These are phyloP conservation scores for Fusarium irregulare DNA, from an alignment of 2,329 filamentous ascomycete species.

Conservation along the genomic window DNA sequence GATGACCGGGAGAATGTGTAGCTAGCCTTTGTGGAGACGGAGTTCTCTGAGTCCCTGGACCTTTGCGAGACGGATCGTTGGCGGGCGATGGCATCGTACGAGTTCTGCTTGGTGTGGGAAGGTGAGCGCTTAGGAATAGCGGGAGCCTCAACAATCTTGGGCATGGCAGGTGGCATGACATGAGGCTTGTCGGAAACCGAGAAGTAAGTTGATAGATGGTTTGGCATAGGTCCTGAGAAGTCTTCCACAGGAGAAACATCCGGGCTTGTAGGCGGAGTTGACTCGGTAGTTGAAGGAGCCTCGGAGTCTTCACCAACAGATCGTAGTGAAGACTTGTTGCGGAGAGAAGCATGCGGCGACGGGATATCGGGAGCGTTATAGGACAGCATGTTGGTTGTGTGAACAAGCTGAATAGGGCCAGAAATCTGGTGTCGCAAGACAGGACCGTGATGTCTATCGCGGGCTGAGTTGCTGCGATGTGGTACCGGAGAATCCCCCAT, in stretches of 20 bases:
- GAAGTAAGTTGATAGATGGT: slow-evolving; percentile 76
- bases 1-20: slow-evolving; percentile 68
- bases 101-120: slow-evolving; percentile 88
- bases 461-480: slow-evolving; percentile 62
- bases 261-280: slow-evolving; percentile 75
- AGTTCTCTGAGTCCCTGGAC: slow-evolving; percentile 65
- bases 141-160: slow-evolving; percentile 54
- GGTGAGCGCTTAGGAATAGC: slow-evolving; percentile 81
- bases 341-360: slow-evolving; percentile 62
- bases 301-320: slow-evolving; percentile 75
- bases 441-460: slow-evolving; percentile 54
- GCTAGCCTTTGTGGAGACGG: slow-evolving; percentile 67
- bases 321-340: slow-evolving; percentile 63
- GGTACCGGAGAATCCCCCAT: slow-evolving; percentile 57
- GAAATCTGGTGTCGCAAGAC: slow-evolving; percentile 81
- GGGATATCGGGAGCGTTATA: slow-evolving; percentile 91
- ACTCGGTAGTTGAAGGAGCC: slow-evolving; percentile 63
- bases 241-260: slow-evolving; percentile 69
- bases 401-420: slow-evolving; percentile 84
- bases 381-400: slow-evolving; percentile 95
- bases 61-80: slow-evolving; percentile 70
- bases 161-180: slow-evolving; percentile 49
- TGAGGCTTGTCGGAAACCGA: slow-evolving; percentile 62
- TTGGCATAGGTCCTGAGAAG: slow-evolving; percentile 68
- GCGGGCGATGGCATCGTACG: slow-evolving; percentile 78